Evolutionary conservation across 228 moss, liverwort and hornwort genomes (phyloP).

Genomic region (Sphagnum fallax): DNA sequence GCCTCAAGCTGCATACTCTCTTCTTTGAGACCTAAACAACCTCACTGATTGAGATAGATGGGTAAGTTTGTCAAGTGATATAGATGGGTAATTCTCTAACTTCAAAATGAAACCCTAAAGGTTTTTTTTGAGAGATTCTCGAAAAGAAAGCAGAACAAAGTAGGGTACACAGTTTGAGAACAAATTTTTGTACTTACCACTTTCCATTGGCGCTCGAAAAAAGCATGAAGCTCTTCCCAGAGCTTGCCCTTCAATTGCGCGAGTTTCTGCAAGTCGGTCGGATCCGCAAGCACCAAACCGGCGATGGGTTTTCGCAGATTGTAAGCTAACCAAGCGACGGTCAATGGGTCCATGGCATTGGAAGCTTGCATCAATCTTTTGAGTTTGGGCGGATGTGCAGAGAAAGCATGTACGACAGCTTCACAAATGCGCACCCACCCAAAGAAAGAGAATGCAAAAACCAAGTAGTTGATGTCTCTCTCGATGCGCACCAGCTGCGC

Average conservation of each 20-base stretch:
- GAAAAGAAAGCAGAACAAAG: no score
- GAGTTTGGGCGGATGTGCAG: constrained; percentile 37
- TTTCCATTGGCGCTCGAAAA: constrained; percentile 96
- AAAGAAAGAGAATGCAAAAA: constrained; percentile 65
- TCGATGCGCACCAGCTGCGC: constrained; percentile 57
- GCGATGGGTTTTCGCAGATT: constrained; percentile 65
- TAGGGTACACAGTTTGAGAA: no score
- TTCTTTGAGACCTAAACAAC: no score
- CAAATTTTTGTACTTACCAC: constrained; percentile 37
- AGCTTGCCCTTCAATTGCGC: constrained; percentile 54
- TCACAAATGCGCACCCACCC: constrained; percentile 67
- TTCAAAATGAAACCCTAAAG: no score
- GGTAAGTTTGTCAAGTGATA: no score
- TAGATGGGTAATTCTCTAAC: no score
- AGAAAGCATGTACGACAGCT: constrained; percentile 51
- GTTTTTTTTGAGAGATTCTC: no score
- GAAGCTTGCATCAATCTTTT: constrained; percentile 37
- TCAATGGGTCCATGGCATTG: constrained; percentile 84
- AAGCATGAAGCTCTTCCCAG: constrained; percentile 82
- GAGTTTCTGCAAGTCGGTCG: constrained; percentile 57
- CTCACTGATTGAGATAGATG: no score
- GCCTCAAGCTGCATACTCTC: no score
- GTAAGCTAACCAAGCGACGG: constrained; percentile 70
- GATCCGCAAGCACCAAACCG: constrained; percentile 67
- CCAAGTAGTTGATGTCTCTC: constrained; percentile 54